Evolutionary conservation across 2,329 filamentous ascomycete species (phyloP).

Genomic region (Alternaria brassicae): DNA sequence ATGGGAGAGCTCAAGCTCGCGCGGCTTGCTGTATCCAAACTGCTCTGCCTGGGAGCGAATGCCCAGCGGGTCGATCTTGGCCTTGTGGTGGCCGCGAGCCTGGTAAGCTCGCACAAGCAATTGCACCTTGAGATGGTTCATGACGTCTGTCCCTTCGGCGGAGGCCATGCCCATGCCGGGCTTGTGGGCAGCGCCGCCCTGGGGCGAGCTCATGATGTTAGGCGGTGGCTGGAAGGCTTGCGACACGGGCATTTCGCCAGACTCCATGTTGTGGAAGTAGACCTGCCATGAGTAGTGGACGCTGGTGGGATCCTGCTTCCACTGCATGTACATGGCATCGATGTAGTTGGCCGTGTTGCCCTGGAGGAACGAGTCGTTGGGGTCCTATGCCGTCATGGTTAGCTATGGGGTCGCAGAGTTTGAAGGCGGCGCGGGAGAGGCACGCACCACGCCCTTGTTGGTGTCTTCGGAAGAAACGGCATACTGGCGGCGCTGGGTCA

Average conservation of each 20-base stretch:
- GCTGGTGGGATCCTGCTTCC: conserved; percentile 90
- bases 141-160: conserved; percentile 79
- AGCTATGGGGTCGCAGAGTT: conserved; percentile 29
- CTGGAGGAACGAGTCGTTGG: conserved; percentile 94
- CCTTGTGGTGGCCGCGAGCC: conserved; percentile 97
- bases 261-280: conserved; percentile 99
- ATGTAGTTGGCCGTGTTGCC: conserved; percentile 99
- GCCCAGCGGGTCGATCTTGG: conserved; percentile 92
- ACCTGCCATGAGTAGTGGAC: conserved; percentile 99
- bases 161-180: conserved; percentile 71
- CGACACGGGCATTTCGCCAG: conserved; percentile 95
- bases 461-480: conserved; percentile 65
- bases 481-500: conserved; percentile 62
- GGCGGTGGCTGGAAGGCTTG: conserved; percentile 97
- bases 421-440: conserved; percentile 14
- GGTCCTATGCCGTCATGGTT: conserved; percentile 63
- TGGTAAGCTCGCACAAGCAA: conserved; percentile 96
- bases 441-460: conserved; percentile 66
- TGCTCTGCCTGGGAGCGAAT: conserved; percentile 86
- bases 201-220: conserved; percentile 83
- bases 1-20: conserved; percentile 90
- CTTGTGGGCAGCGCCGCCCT: conserved; percentile 74
- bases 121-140: conserved; percentile 98
- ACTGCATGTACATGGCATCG: conserved; percentile 99
- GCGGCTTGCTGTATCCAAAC: conserved; percentile 85